These are phyloP conservation scores for Yamadazyma pseudoaaseri DNA, from an alignment of 1,139 yeast species.

Conservation along the genomic window DNA sequence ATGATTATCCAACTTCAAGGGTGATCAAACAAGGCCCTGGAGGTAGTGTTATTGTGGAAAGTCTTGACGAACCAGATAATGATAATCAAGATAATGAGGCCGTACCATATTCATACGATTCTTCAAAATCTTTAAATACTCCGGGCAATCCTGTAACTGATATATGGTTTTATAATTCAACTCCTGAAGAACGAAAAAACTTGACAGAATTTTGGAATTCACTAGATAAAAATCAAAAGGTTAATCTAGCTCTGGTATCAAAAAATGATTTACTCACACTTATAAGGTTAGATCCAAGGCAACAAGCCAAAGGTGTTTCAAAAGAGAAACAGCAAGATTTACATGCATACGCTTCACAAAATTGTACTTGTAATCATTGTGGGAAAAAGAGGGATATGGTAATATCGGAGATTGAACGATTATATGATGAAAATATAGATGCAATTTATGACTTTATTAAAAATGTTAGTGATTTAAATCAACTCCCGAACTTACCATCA, in stretches of 20 bases:
- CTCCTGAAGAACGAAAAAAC: conserved; percentile 58
- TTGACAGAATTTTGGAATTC: conserved; percentile 71
- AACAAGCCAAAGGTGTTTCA: conserved; percentile 5
- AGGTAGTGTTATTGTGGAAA: conserved; percentile 70
- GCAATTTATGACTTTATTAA: conserved; percentile 42
- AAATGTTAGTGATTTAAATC: conserved; percentile 41
- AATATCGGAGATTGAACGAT: conserved; percentile 68
- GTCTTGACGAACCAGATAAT: conserved; percentile 32
- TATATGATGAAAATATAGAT: conserved; percentile 59
- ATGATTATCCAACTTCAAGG: conserved; percentile 70
- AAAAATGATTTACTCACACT: conserved; percentile 37
- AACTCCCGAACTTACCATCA: conserved; percentile 40
- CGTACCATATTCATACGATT: conserved; percentile 8
- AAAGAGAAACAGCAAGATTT: conserved; percentile 10
- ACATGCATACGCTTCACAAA: conserved; percentile 12
- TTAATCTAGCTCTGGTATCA: conserved; percentile 63
- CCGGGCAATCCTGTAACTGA: conserved; percentile 19
- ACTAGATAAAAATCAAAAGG: conserved; percentile 58
- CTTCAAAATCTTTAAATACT: conserved; percentile 4
- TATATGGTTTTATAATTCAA: conserved; percentile 56
- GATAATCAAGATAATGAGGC: conserved; percentile 23
- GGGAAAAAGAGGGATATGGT: conserved; percentile 73
- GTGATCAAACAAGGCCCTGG: conserved; percentile 71
- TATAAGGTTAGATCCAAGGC: conserved; percentile 11
- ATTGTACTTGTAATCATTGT: conserved; percentile 77